Evolutionary conservation across 2,329 filamentous ascomycete genomes (phyloP), one percentile per base, ranked within the genome.

Genomic region (Phialemoniopsis sp.): DNA sequence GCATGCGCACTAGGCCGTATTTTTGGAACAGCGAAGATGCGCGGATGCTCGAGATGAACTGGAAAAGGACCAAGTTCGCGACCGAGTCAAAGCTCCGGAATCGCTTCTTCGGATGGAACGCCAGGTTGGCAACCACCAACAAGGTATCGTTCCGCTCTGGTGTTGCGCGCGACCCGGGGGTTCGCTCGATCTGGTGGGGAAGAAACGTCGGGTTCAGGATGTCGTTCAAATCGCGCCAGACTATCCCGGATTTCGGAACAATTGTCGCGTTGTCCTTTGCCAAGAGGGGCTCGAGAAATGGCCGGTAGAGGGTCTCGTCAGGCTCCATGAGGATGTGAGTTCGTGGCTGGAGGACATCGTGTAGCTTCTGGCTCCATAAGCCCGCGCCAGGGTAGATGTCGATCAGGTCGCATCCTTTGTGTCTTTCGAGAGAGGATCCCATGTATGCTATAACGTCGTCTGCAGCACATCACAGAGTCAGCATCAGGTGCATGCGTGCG

Each of bases 241-340:
- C 43, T n/a, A 84, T 64, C 18, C 80, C 76, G 0, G 76, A 72
- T 43, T 78, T 71, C 7, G 70, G 68, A 0, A 83, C 39, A 34
- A 86, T 53, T 29, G 64, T 61, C 4, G 70, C 67, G 38, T 71
- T 68, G 3, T 70, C 62, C 6, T 64, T 64, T 2, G 70, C 52
- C 7, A 78, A 57, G 2, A 89, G 66, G 0, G 76, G 67, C 14
- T 73, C 52, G 17, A 95, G 76, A 44, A 83, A 79, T 0, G 76
- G 67, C 1, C 63, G 46, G 57, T 86, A 91, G 4, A 73, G 52
- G 0, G 68, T 61, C 3, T 63, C 58, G 28, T 87, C 76, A 3
- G 82, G 80, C 54, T 97, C 90, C 61, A 96, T 72, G 32, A 98
- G 70, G 33, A 96, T 66, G 65, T 98, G 93, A 5, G 78, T 82